Base-by-base conservation (phyloP, 2,329 filamentous ascomycete species). In the Cucurbitaria berberidis region DNA sequence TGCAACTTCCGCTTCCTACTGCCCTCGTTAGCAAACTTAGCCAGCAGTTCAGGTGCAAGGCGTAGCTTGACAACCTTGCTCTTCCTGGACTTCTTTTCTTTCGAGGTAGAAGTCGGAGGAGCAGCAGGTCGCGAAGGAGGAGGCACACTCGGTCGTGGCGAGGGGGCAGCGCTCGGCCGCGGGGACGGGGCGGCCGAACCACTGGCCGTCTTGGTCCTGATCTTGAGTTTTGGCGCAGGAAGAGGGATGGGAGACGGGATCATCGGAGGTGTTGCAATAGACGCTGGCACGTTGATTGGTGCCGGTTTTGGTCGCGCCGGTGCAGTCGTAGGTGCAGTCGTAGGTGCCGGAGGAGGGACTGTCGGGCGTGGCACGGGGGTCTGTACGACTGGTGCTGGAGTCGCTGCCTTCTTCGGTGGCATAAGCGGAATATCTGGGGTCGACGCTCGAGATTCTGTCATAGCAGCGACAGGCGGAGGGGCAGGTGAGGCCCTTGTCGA, bases 21-120 rank as follows among this genome's bases (percentile, higher is more conserved):
- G 13, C 30, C 43, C 7, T 59, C 59, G 11, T 39, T 57, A 10
- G 53, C 40, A 27, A 66, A 57, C 3, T 43, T 48, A 2, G 62
- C 48, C 10, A 62, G 54, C 5, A 51, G 45, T 30, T 39, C 62
- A 36, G 68, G 51, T 3, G 64, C 32, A 26, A 70, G 51, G 1
- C 49, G 57, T 5, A 72, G 55, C 21, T 65, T 68, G 42, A 70
- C 65, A 7, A 67, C 60, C 42, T 67, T 67, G 55, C 59, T 64
- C 50, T 60, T 62, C 57, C 67, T 70, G 13, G 53, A 48, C 48
- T 62, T 63, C 8, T 54, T 41, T 1, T 43, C 26, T 24, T 57
- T 62, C 2, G 55, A 15, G 22, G 54, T 24, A 32, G 57, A 19
- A 5, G 44, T 34, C 21, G 50, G 15, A 16, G 55, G 19, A 18